Evolutionary conservation across 371 early-diverging fungal genomes (phyloP).

Genomic region (Saksenaea vasiformis): DNA sequence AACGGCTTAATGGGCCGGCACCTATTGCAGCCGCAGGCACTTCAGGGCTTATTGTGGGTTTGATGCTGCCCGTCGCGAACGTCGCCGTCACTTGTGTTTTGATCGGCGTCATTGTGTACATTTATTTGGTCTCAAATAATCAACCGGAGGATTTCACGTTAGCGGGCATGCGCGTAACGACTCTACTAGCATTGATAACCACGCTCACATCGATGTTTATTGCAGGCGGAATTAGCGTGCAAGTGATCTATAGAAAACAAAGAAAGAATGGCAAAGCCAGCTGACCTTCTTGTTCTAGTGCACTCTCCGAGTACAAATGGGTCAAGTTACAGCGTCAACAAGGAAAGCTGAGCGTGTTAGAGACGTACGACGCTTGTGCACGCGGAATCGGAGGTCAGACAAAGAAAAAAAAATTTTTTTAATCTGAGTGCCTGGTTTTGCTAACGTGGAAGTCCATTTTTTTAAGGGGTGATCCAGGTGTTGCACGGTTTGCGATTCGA

Average conservation of each 20-base stretch:
- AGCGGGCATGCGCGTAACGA: conserved; percentile 14
- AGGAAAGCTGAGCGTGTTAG: conserved; percentile 12
- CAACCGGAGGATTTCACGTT: conserved; percentile 9
- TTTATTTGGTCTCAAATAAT: conserved; percentile 3
- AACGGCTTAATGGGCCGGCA: neutral
- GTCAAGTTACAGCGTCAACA: conserved; percentile 15
- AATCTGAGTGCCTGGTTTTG: neutral
- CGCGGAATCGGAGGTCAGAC: conserved; percentile 21
- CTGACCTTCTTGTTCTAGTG: conserved; percentile 6
- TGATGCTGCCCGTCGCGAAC: neutral
- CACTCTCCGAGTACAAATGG: conserved; percentile 26
- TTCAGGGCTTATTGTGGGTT: neutral
- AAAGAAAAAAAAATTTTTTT: neutral
- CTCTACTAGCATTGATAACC: conserved; percentile 13
- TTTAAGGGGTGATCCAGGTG: conserved; percentile 7
- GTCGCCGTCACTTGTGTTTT: neutral
- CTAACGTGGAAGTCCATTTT: no score
- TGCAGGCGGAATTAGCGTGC: conserved; percentile 16
- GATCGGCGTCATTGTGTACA: neutral
- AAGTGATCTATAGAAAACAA: neutral
- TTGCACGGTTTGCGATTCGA: neutral
- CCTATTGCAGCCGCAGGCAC: neutral
- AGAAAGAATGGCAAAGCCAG: neutral
- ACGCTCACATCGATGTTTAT: conserved; percentile 14
- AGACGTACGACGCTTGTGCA: conserved; percentile 22